phyloP scores from a whole-genome alignment of 2,329 filamentous ascomycete genomes.

The Diaporthe humulicola region DNA sequence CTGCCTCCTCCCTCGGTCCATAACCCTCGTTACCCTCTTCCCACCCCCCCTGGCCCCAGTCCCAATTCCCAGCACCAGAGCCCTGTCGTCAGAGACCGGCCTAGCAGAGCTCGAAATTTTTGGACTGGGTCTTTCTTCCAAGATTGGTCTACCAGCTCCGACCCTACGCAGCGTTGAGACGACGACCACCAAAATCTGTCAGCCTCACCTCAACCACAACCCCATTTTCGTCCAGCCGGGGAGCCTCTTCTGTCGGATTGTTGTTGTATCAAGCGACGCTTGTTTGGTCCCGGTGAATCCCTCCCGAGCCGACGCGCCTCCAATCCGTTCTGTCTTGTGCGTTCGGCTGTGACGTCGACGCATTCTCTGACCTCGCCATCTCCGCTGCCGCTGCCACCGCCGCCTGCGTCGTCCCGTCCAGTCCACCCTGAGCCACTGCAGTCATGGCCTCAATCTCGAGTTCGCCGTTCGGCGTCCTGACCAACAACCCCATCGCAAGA shows the following conservation, averaged over 20 bases:
- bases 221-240: slow-evolving; percentile 15
- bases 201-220: slow-evolving; percentile 29
- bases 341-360: slow-evolving; percentile 43
- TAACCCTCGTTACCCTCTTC: background rate
- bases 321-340: slow-evolving; percentile 28
- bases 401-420: background rate
- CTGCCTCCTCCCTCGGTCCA: slow-evolving; percentile 7
- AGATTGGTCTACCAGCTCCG: slow-evolving; percentile 29
- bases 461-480: slow-evolving; percentile 74
- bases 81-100: slow-evolving; percentile 39
- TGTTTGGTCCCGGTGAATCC: slow-evolving; percentile 23
- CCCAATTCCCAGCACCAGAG: slow-evolving; percentile 13
- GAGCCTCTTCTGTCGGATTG: slow-evolving; percentile 15
- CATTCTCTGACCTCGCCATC: slow-evolving; percentile 45
- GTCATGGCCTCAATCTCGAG: slow-evolving; percentile 64
- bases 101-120: slow-evolving; percentile 41
- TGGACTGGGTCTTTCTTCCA: slow-evolving; percentile 36
- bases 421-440: slow-evolving; percentile 40
- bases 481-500: slow-evolving; percentile 79
- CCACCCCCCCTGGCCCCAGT: background rate
- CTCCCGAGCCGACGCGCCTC: slow-evolving; percentile 13
- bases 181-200: slow-evolving; percentile 32
- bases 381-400: slow-evolving; percentile 11
- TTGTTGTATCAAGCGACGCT: background rate
- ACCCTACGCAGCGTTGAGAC: slow-evolving; percentile 23